These are phyloP conservation scores for Encephalitozoon cuniculi DNA, from an alignment of 371 early-diverging fungal genomes.

Conservation along the genomic window DNA sequence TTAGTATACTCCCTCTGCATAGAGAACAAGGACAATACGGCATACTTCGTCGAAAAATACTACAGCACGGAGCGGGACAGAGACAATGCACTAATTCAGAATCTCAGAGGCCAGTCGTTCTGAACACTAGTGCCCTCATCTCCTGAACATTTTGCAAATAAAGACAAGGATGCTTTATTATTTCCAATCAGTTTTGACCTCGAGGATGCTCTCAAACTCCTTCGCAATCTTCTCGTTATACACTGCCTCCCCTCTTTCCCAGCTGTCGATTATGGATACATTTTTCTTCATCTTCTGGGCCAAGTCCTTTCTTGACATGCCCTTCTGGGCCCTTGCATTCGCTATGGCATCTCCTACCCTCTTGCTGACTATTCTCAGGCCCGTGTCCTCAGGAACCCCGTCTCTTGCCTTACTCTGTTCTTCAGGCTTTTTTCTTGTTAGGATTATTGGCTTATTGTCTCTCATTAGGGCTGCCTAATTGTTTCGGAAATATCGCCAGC, in stretches of 20 bases:
- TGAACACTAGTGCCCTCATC: background rate
- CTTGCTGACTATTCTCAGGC: slow-evolving; percentile 7
- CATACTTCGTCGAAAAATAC: background rate
- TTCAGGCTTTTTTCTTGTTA: slow-evolving; percentile 11
- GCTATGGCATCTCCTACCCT: slow-evolving; percentile 43
- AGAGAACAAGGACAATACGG: slow-evolving; percentile 1
- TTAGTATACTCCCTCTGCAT: slow-evolving; percentile 14
- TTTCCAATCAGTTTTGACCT: slow-evolving; percentile 28
- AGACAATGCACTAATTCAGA: background rate
- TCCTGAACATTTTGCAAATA: background rate
- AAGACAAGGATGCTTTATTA: background rate
- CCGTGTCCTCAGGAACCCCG: background rate
- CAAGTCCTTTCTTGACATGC: slow-evolving; percentile 40
- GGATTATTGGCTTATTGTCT: slow-evolving; percentile 23
- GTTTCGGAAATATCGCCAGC: background rate
- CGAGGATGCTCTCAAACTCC: slow-evolving; percentile 37
- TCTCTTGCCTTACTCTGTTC: background rate
- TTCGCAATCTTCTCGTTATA: slow-evolving; percentile 42
- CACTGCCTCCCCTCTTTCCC: slow-evolving; percentile 47
- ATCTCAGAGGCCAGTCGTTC: background rate
- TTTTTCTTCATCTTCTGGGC: slow-evolving; percentile 47
- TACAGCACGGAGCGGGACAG: slow-evolving; percentile 12
- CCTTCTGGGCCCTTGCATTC: slow-evolving; percentile 21
- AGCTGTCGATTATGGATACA: slow-evolving; percentile 15
- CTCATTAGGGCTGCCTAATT: background rate